A percentile compares a stretch with the other conserved stretches of the same genome.
Conservation (phyloP, 352 stramenopile species). For the Pythium insidiosum region DNA sequence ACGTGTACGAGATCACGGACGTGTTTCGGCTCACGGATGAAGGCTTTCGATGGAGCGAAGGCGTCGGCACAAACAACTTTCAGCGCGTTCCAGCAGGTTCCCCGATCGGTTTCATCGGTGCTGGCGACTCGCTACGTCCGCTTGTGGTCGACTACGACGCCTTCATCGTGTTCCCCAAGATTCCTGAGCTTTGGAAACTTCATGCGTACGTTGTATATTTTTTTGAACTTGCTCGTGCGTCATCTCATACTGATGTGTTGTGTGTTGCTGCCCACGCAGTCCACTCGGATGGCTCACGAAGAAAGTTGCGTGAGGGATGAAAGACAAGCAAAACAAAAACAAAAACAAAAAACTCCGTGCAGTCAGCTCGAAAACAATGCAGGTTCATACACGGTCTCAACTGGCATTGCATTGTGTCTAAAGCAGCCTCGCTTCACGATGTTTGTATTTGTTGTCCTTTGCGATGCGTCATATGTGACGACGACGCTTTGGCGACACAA, state of each 20-base stretch:
- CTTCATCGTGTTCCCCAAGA: conserved; percentile 63
- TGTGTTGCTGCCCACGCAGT: conserved; percentile 17
- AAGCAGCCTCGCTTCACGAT: no score
- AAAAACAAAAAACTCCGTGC: no score
- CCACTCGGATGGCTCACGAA: conserved; percentile 47
- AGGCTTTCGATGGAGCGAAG: conserved; percentile 49
- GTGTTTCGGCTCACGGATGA: conserved; percentile 50
- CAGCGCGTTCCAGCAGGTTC: conserved; percentile 26
- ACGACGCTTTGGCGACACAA: no score
- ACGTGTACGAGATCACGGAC: conserved; percentile 45
- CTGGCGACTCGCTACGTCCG: no score
- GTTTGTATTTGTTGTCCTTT: no score
- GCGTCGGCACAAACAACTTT: conserved; percentile 56
- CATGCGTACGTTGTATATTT: conserved; percentile 26
- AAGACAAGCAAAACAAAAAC: no score
- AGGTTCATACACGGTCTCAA: no score
- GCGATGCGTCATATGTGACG: no score
- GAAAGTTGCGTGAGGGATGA: no score
- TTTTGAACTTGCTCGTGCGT: background rate
- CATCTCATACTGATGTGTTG: conserved; percentile 1
- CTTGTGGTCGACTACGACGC: conserved; percentile 51
- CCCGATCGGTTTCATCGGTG: conserved; percentile 40
- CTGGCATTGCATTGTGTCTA: no score
- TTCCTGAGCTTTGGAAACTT: conserved; percentile 46
- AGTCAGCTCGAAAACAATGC: no score